Evolutionary conservation across 306 rosid genomes (phyloP).

Genomic region (Castanea crenata): DNA sequence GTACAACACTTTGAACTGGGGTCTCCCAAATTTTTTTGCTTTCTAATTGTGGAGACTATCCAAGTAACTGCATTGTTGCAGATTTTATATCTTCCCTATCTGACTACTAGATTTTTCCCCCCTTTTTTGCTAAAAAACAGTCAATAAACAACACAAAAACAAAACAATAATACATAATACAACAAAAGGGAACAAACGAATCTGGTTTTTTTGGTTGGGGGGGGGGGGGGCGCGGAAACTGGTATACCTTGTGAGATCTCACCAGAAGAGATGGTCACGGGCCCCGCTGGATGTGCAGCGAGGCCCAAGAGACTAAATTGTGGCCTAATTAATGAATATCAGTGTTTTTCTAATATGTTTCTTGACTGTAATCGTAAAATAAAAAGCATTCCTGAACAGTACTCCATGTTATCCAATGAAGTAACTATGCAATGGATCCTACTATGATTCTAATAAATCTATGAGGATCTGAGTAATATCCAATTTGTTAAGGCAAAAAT

Average conservation of each 20-base stretch:
- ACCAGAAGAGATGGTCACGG: too few species aligned
- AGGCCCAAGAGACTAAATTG: too few species aligned
- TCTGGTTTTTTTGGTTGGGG: too few species aligned
- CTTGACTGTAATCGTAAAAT: background rate
- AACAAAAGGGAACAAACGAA: too few species aligned
- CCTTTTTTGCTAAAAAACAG: too few species aligned
- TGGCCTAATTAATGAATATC: background rate
- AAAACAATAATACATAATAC: too few species aligned
- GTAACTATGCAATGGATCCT: background rate
- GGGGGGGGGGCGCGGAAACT: too few species aligned
- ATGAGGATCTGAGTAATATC: background rate
- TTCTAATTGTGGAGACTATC: background rate
- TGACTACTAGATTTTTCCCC: background rate
- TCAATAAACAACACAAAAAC: too few species aligned
- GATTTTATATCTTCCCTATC: background rate
- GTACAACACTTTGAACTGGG: background rate
- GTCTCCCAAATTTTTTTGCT: background rate
- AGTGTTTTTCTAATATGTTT: background rate
- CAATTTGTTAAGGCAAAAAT: too few species aligned
- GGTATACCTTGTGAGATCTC: too few species aligned
- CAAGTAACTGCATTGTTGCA: background rate
- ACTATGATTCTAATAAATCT: background rate
- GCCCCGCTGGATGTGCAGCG: too few species aligned
- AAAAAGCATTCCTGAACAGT: background rate
- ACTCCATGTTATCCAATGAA: background rate